phyloP scores from a whole-genome alignment of 306 rosid species.

The Mimosa bimucronata region DNA sequence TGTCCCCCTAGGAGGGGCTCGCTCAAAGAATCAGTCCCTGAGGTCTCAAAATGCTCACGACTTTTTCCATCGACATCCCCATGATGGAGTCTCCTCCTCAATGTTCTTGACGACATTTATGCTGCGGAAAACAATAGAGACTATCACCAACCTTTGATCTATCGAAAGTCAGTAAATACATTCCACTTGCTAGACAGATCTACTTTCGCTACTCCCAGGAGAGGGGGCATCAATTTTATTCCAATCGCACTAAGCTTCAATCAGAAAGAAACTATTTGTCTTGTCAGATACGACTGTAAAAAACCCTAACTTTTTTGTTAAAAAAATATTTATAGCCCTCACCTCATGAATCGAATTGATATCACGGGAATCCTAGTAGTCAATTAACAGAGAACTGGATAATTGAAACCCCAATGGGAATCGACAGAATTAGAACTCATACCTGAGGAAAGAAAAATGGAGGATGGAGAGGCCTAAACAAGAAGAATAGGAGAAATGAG shows the following conservation, averaged over 20 bases:
- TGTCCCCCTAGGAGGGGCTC: constrained; percentile 74
- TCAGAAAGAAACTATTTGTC: not conserved
- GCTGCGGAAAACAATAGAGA: constrained; percentile 30
- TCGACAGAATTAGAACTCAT: constrained; percentile 5
- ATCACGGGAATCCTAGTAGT: not conserved
- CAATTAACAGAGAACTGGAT: constrained; percentile 19
- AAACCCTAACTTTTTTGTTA: constrained; percentile 34
- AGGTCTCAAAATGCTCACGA: constrained; percentile 59
- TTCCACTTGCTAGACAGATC: constrained; percentile 3
- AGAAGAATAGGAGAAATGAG: not conserved
- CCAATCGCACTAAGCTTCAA: constrained; percentile 35
- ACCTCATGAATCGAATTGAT: not conserved
- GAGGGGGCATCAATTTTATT: constrained; percentile 8
- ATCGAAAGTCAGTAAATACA: constrained; percentile 23
- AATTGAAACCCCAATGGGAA: constrained; percentile 14
- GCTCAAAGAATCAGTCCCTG: constrained; percentile 60
- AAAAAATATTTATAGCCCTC: not conserved
- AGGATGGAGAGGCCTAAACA: not conserved
- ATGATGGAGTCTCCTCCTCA: constrained; percentile 91
- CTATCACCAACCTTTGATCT: constrained; percentile 20
- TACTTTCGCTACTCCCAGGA: no score
- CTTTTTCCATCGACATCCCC: constrained; percentile 82
- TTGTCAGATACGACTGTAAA: not conserved
- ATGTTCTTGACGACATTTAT: constrained; percentile 68
- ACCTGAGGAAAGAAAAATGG: constrained; percentile 37